Percentiles rank a stretch among this genome's conserved stretches.
These are phyloP conservation scores for Inga oerstediana DNA, from an alignment of 306 rosid genomes.

Conservation along the genomic window DNA sequence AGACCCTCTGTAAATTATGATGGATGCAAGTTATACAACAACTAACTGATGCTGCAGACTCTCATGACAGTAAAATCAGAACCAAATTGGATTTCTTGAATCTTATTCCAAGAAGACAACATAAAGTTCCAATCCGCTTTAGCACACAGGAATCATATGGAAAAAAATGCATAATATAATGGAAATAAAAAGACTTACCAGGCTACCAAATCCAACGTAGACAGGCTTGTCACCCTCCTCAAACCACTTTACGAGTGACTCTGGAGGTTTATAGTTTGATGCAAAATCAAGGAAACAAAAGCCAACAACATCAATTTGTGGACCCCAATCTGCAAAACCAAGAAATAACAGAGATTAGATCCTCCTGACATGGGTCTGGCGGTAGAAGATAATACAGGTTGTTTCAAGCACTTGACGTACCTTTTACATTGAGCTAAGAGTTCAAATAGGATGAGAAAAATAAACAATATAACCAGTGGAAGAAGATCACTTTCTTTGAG, in stretches of 20 bases:
- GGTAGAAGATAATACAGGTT: background rate
- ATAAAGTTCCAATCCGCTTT: background rate
- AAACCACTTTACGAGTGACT: constrained; percentile 82
- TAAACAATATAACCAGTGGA: background rate
- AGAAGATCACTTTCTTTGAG: background rate
- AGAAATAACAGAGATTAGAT: constrained; percentile 24
- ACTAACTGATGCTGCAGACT: constrained; percentile 1
- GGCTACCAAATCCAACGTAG: constrained; percentile 96
- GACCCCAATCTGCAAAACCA: constrained; percentile 96
- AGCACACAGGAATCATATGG: constrained; percentile 10
- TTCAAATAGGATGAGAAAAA: background rate
- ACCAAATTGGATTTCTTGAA: constrained; percentile 4
- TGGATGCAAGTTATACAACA: constrained; percentile 2
- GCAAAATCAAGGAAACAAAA: constrained; percentile 99
- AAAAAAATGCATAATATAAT: background rate
- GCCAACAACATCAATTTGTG: constrained; percentile 92
- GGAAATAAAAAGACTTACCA: constrained; percentile 59
- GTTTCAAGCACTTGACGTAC: constrained; percentile 11
- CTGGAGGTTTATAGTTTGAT: constrained; percentile 90
- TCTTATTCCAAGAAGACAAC: background rate
- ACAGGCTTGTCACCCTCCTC: constrained; percentile 85
- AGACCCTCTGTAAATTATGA: background rate
- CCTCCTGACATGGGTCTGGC: background rate
- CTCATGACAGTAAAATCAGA: background rate
- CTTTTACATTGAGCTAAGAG: background rate